Base-by-base conservation (phyloP, 225 moss, liverwort and hornwort species). In the Neckera pumila region DNA sequence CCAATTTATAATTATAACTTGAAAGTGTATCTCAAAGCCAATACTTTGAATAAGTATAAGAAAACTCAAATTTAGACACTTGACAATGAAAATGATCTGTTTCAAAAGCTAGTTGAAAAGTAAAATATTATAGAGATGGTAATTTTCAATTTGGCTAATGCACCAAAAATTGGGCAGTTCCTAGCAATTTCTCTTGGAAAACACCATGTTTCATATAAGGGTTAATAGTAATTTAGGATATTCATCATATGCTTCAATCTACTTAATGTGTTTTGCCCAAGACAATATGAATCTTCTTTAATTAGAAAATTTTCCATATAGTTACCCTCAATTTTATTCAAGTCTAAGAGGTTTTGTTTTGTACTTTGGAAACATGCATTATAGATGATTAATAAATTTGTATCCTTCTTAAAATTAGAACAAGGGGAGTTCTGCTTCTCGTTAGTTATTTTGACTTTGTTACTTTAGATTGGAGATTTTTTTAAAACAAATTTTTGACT, bases 1-100 rank as follows among this genome's bases (percentile, higher is more conserved):
- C 2, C 0, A 3, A 0, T 3, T 45, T 72, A 6, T 27, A 16
- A 42, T 10, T 28, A 45, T 2, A 74, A 47, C 4, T 30, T 30
- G 1, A 2, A 47, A 73, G 14, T 1, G 0, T 0, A 28, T 1
- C 0, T 1, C 1, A 45, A 10, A 17, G n/a, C n/a, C n/a, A n/a
- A 2, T 30, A 45, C 2, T 17, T 11, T 45, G 6, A 28, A 28
- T 43, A 11, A 6, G 4, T 17, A 30, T 5, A 43, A 43, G 1
- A 45, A 10, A 73, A 28, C 1, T 30, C 10, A 45, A 70, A 10
- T 30, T 18, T 73, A 45, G 30, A 17, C 11, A 73, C 6, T 17
- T 1, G 10, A 45, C 45, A 45, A 45, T 38, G 13, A 38, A 38
- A 25, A 23, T 38, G 13, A 38, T 12, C 7, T 6, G 12, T 4